Evolutionary conservation across 2,329 filamentous ascomycete genomes (phyloP), one percentile per base, ranked within the genome.

Genomic region (Coleophoma crateriformis): DNA sequence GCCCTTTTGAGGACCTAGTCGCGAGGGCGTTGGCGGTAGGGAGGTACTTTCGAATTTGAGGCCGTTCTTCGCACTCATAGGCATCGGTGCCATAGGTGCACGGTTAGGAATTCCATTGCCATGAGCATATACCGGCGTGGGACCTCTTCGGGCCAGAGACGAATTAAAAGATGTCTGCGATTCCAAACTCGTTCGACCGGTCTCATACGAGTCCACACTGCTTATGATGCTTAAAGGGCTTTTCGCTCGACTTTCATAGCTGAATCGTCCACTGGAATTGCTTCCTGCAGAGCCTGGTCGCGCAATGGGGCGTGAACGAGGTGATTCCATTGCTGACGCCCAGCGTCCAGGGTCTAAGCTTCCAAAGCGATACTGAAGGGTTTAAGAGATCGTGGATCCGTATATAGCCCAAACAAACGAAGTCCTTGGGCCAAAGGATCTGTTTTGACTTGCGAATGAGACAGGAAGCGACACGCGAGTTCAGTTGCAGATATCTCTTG

Each of bases 161-260:
- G 41, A 22, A 14, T 27, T 32, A 33, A 6, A 33, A 8, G 41
- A 44, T 14, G 27, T 17, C 22, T 32, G 15, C 19, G 59, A 57
- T 37, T 58, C 54, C 8, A 55, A 52, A 48, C 56, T 59, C 15
- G 52, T 55, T 14, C 54, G 45, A 42, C 53, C 60, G 10, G 60
- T 54, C 13, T 50, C 52, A 39, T 53, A 33, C 14, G 41, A 56
- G 19, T 58, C 55, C 32, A 55, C 45, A 7, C 59, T 58, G 14
- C 57, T 57, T 27, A 43, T 58, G 40, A 53, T 59, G 35, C 61
- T 62, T 43, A 64, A 49, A 22, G 61, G 61, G 44, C 60, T 63
- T 48, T 56, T 58, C 13, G 52, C 43, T 48, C 56, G 54, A n/a
- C 59, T 60, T 39, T 59, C 57, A 47, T 56, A 62, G 43, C 57